phyloP scores from a whole-genome alignment of 2,329 filamentous ascomycete species.

The Passalora sequoiae region DNA sequence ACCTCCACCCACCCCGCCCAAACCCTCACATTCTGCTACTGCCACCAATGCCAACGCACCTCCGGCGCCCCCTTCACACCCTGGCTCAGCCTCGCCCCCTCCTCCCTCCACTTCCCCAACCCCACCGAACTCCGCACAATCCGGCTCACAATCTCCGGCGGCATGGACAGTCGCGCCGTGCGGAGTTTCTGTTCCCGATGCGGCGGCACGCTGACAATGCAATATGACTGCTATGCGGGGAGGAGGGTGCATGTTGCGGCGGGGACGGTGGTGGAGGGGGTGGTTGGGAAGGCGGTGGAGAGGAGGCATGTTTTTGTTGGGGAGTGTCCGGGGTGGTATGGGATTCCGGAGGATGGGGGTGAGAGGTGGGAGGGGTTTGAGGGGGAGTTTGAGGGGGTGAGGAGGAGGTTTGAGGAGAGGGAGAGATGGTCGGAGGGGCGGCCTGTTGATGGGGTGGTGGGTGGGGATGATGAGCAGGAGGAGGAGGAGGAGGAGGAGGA shows the following conservation, averaged over 20 bases:
- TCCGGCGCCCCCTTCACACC: constrained; percentile 21
- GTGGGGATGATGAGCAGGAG: neutral
- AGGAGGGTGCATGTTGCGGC: constrained; percentile 18
- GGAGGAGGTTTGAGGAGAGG: neutral
- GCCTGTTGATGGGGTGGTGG: neutral
- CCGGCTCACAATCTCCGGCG: constrained; percentile 6
- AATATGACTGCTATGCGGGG: constrained; percentile 20
- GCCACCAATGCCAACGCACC: constrained; percentile 21
- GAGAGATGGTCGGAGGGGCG: neutral
- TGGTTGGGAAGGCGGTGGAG: constrained; percentile 5
- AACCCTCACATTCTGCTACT: constrained; percentile 23
- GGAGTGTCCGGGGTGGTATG: constrained; percentile 16
- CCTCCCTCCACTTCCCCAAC: constrained; percentile 10
- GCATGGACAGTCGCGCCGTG: constrained; percentile 6
- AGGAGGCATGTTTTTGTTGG: constrained; percentile 17
- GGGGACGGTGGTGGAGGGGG: constrained; percentile 8
- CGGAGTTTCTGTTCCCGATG: constrained; percentile 15
- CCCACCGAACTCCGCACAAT: constrained; percentile 3
- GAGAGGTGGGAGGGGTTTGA: constrained; percentile 17
- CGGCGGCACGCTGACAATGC: constrained; percentile 18
- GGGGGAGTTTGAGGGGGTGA: constrained; percentile 6
- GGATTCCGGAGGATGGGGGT: constrained; percentile 15
- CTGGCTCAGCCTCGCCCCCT: constrained; percentile 17
- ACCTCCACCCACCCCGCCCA: constrained; percentile 9
- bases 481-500: neutral